Evolutionary conservation across 2,329 filamentous ascomycete species (phyloP), one percentile per base, ranked within the genome.

Genomic region (Cercospora sp.): DNA sequence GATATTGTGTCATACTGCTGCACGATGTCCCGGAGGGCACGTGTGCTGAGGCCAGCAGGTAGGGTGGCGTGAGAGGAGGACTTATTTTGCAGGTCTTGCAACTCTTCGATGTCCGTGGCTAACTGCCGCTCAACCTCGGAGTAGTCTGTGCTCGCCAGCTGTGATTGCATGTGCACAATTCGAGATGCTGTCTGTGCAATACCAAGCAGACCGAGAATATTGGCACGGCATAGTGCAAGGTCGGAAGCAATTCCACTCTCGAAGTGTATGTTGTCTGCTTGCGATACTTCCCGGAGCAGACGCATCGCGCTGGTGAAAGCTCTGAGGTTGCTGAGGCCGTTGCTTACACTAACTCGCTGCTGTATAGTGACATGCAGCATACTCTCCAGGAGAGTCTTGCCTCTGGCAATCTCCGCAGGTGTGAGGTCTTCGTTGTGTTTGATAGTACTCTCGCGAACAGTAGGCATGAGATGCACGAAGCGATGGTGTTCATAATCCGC

Each of bases 401-500:
- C 94, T 75, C 94, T 87, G 51, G 87, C 85, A 7, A 95, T 86
- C 74, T 97, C 93, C 8, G 92, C 90, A 51, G 89, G 86, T 55
- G 91, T 97, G 45, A 99, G 81, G 71, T 99, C 96, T 43, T 92
- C 90, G 0, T 91, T 93, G 79, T 97, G 93, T 61, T 92, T 89
- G 71, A 89, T 85, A 9, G 88, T 83, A 32, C 89, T 85, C 51
- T 86, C 83, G 74, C 94, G 87, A 61, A 91, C 87, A 72, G 86
- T 85, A 16, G 90, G 87, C 72, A 91, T 87, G 12, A 93, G 79
- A 76, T 94, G 91, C 30, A 97, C 82, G 32, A 92, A 84, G 76
- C 91, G 90, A 79, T 97, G 90, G 78, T 97, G 91, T 74, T 91
- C 89, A 72, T 91, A 89, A 62, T 96, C 88, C 8, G 88, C 83